Percentiles rank a stretch among this genome's conserved stretches.
These are phyloP conservation scores for Venturia aucupariae DNA, from an alignment of 2,329 filamentous ascomycete species.

Conservation along the genomic window DNA sequence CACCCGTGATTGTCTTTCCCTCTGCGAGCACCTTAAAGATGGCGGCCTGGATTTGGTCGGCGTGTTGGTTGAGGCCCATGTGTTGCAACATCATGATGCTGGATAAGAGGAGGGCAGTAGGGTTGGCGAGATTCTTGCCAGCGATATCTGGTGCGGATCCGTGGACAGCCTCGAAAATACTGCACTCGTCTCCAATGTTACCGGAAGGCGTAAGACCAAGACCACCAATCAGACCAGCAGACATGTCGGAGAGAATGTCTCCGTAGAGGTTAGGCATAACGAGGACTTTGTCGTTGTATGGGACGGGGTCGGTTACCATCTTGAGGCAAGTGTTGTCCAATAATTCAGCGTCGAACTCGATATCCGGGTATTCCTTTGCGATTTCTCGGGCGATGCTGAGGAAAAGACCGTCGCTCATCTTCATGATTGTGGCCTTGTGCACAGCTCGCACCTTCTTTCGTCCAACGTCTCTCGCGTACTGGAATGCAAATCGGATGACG, in stretches of 20 bases:
- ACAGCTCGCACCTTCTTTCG: constrained; percentile 95
- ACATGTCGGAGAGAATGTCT: constrained; percentile 99
- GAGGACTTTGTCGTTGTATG: constrained; percentile 98
- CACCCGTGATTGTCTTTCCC: constrained; percentile 90
- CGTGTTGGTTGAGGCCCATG: constrained; percentile 83
- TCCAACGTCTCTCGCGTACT: constrained; percentile 88
- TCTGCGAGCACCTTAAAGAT: constrained; percentile 93
- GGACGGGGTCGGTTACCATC: constrained; percentile 91
- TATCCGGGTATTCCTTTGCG: constrained; percentile 87
- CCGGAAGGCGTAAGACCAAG: constrained; percentile 94
- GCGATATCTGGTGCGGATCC: constrained; percentile 95
- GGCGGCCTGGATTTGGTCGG: constrained; percentile 80
- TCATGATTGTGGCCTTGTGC: constrained; percentile 99
- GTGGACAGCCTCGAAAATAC: constrained; percentile 99
- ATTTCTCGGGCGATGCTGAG: constrained; percentile 76
- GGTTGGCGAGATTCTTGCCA: constrained; percentile 93
- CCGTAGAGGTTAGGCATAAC: constrained; percentile 98
- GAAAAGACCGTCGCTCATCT: constrained; percentile 99
- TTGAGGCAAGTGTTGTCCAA: constrained; percentile 99
- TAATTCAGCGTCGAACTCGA: constrained; percentile 96
- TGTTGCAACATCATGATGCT: constrained; percentile 99
- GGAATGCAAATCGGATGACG: constrained; percentile 94
- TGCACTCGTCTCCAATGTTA: constrained; percentile 98
- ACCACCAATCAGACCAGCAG: constrained; percentile 94
- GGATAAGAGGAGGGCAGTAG: constrained; percentile 86